A percentile compares a stretch with the other conserved stretches of the same genome.
Conservation (phyloP, 2,329 filamentous ascomycete species). For the Rutstroemia sp. region DNA sequence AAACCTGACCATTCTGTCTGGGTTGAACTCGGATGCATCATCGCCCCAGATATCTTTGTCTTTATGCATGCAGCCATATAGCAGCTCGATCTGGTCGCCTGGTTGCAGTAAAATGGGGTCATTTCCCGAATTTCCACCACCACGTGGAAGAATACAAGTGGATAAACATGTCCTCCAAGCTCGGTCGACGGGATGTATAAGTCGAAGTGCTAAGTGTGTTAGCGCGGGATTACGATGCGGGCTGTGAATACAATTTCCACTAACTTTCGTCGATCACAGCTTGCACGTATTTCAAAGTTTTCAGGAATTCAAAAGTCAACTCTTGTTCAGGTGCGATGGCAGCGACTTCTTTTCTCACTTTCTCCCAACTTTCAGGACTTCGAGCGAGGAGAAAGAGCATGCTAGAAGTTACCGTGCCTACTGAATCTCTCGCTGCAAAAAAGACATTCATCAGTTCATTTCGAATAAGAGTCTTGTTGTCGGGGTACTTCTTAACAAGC, state of each 20-base stretch:
- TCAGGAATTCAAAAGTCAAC: constrained; percentile 42
- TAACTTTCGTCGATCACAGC: constrained; percentile 51
- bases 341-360: constrained; percentile 22
- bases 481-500: constrained; percentile 35
- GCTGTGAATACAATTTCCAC: constrained; percentile 9
- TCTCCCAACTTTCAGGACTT: constrained; percentile 24
- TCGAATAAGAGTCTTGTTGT: constrained; percentile 33
- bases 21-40: constrained; percentile 31
- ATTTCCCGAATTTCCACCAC: constrained; percentile 24
- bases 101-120: constrained; percentile 22
- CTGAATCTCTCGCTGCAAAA: constrained; percentile 35
- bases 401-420: constrained; percentile 31
- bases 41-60: constrained; percentile 32
- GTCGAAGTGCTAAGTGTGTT: constrained; percentile 19
- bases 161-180: constrained; percentile 3
- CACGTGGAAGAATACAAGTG: constrained; percentile 19
- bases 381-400: constrained; percentile 22
- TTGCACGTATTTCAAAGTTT: constrained; percentile 44
- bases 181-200: constrained; percentile 32
- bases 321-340: constrained; percentile 26
- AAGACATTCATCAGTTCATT: constrained; percentile 30
- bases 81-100: constrained; percentile 12
- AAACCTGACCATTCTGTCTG: constrained; percentile 34
- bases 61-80: constrained; percentile 31
- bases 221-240: not conserved